These are phyloP conservation scores for Tulasnella sp. DNA, from an alignment of 768 basidiomycete species.

Conservation along the genomic window DNA sequence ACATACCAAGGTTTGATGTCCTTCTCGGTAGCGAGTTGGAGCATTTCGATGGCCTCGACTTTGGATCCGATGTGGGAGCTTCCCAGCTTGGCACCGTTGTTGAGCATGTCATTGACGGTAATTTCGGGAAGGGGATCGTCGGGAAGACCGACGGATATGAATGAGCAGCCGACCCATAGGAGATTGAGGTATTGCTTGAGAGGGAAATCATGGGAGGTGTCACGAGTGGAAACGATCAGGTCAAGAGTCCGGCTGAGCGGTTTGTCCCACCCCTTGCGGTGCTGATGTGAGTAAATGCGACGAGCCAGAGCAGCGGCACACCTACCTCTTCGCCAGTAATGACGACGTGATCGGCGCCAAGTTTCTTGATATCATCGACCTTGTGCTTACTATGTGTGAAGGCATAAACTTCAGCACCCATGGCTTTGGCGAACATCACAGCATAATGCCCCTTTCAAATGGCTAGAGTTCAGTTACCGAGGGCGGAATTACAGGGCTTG, in stretches of 20 bases:
- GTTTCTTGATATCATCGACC: conserved; percentile 41
- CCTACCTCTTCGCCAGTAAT: conserved; percentile 30
- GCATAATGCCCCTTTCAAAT: conserved; percentile 26
- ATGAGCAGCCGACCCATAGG: conserved; percentile 40
- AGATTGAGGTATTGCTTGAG: conserved; percentile 44
- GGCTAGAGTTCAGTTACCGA: neutral
- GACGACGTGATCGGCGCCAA: conserved; percentile 46
- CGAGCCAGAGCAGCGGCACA: neutral
- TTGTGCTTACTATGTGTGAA: conserved; percentile 45
- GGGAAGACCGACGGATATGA: conserved; percentile 47
- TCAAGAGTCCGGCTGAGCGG: conserved; percentile 28
- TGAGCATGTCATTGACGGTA: conserved; percentile 29
- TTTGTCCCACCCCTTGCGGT: conserved; percentile 17
- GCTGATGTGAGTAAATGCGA: neutral
- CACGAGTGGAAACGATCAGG: conserved; percentile 32
- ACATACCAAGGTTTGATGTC: conserved; percentile 36
- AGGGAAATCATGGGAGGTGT: conserved; percentile 31
- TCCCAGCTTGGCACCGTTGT: conserved; percentile 21
- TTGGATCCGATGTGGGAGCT: conserved; percentile 42
- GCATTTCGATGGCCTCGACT: conserved; percentile 46
- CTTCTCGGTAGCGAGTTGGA: conserved; percentile 44
- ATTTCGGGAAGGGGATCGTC: conserved; percentile 36
- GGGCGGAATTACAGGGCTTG: neutral
- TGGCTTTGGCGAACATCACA: conserved; percentile 38
- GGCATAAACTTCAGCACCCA: conserved; percentile 46